phyloP scores from a whole-genome alignment of 306 rosid species.

The Phaseolus lunatus region DNA sequence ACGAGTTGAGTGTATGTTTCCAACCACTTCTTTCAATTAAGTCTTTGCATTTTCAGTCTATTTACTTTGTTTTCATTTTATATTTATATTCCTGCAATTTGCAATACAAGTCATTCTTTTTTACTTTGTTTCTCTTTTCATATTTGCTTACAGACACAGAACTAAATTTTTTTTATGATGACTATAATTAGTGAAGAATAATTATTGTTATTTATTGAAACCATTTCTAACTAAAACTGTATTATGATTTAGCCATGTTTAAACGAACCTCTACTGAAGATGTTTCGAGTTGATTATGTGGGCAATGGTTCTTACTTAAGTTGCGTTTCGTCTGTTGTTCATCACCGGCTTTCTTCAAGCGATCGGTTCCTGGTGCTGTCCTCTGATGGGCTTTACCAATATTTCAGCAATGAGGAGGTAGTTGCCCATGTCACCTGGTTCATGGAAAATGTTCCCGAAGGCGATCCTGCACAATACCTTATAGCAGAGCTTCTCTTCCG shows the following conservation, averaged over 20 bases:
- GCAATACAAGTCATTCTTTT: not conserved
- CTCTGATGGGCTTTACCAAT: conserved; percentile 72
- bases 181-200: too few relatives aligned
- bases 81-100: not conserved
- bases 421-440: conserved; percentile 73
- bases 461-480: conserved; percentile 81
- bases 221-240: conserved; percentile 19
- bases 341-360: conserved; percentile 69
- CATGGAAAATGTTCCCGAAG: conserved; percentile 74
- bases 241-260: conserved; percentile 58
- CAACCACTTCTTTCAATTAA: not conserved
- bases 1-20: not conserved
- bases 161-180: not conserved
- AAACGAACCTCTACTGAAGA: conserved; percentile 60
- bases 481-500: conserved; percentile 76
- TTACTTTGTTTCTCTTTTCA: not conserved
- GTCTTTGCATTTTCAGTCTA: not conserved
- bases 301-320: conserved; percentile 63
- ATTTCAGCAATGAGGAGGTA: conserved; percentile 75
- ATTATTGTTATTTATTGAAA: not conserved
- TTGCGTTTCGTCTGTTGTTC: conserved; percentile 62
- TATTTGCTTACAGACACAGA: not conserved
- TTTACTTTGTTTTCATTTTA: not conserved
- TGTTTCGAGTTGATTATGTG: conserved; percentile 64
- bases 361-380: conserved; percentile 74